Base-by-base conservation (phyloP, 495 filamentous ascomycete species). In the Bryoglossum gracile region DNA sequence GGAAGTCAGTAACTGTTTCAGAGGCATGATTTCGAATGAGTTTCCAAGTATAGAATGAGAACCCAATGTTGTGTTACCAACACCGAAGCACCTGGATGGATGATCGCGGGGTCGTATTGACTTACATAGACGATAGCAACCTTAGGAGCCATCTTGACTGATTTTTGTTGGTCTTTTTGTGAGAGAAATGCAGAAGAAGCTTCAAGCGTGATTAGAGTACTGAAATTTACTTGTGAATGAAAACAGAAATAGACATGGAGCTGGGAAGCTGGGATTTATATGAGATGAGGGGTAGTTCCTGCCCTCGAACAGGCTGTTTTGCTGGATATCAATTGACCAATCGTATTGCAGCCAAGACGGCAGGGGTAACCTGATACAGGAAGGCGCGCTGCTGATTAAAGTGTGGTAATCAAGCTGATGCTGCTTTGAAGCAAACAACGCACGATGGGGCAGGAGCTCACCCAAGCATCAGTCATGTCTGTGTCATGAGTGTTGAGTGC, bases 91-190 rank as follows among this genome's bases (percentile, higher is more conserved):
- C 23, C 19, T 5, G 8, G 2, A n/a, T 8, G 21, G 18, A 47
- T 46, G 37, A 43, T 24, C 43, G 43, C 25, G 43, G 41, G 36
- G 22, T 19, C 21, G n/a, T 32, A 25, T 17, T 38, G 8, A 61
- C 58, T 48, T 58, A 61, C 58, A 50, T 46, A 62, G 36, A 62
- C 52, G 50, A 62, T 62, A 16, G 59, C 59, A 3, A 62, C 59
- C 48, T 62, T 62, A 39, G 59, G 59, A 53, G 58, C 54, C 58
- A 61, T 60, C 22, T 5, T 52, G 57, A 49, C 22, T 2, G 50
- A 54, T 51, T 38, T 30, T 13, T 5, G 26, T 30, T 30, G 26
- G 26, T 6, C 13, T 5, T 30, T 30, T 30, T 30, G n/a, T n/a
- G n/a, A n/a, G n/a, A n/a, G n/a, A n/a, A n/a, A n/a, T n/a, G n/a